Evolutionary conservation across 1,139 yeast species (phyloP), one percentile per base, ranked within the genome.

Genomic region (Saccharomycopsis hybrid): DNA sequence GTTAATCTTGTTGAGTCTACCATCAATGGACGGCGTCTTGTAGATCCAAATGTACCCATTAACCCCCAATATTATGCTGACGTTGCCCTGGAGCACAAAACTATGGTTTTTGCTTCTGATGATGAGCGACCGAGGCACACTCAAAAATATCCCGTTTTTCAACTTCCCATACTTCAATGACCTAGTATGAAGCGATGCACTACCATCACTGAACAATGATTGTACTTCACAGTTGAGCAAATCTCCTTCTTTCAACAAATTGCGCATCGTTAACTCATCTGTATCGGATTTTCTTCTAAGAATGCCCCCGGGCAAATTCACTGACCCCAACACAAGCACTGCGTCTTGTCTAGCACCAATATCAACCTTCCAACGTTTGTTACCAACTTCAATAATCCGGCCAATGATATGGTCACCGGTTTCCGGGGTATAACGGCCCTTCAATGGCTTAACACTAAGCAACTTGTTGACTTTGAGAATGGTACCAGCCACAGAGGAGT

Each of bases 321-420:
- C 97, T 0, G 96, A 87, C 7, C 98, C 98, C 55, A 94, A 73
- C 88, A 88, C 84, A 56, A 94, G 70, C 0, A 87, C 81, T 0
- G 97, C 98, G 63, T 89, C 95, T 61, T 88, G 96, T 59, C 82
- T 84, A 25, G 88, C 87, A 13, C 98, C 97, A 59, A 94, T 88
- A 60, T 92, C 97, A 24, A 94, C 97, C 63, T 85, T 89, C 98
- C 99, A 94, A 59, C 97, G 73, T 63, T 85, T 86, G 58, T 85
- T 84, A 0, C 95, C 96, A 4, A 92, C 97, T 60, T 92, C 98
- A 1, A 95, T 85, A 59, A 94, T 85, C 56, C 98, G 72, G 0
- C 99, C 99, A 37, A 94, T 82, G 18, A 94, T 77, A 65, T 94
- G 97, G 63, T 94, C 98, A 54, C 98, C 98, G 4, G 96, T 89